Conservation (phyloP, 192 early-diverging fungal species). For the Coemansia sp. region DNA sequence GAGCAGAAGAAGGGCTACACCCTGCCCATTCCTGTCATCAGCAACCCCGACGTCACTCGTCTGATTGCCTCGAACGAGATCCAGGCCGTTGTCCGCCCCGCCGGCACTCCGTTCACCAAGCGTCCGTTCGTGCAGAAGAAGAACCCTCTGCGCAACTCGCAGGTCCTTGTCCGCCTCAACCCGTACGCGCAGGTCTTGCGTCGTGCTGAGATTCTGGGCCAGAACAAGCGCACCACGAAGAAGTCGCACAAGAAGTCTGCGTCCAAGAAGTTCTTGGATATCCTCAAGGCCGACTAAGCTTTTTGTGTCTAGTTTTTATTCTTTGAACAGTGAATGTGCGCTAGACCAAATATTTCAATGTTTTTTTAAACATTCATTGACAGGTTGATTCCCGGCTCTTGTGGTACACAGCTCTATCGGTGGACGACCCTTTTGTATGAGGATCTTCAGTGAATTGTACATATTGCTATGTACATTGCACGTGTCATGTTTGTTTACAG, state of each 20-base stretch:
- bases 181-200: slow-evolving; percentile 91
- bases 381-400: too few species aligned
- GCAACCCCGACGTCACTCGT: slow-evolving; percentile 93
- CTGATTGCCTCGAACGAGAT: slow-evolving; percentile 97
- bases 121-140: slow-evolving; percentile 97
- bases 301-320: neutral
- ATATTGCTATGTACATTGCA: too few species aligned
- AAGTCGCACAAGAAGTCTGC: slow-evolving; percentile 59
- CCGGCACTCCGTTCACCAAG: slow-evolving; percentile 75
- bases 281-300: slow-evolving; percentile 54
- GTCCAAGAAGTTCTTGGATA: slow-evolving; percentile 51
- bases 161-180: slow-evolving; percentile 92
- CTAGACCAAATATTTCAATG: too few species aligned
- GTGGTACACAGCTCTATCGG: too few species aligned
- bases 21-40: slow-evolving; percentile 82
- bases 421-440: too few species aligned
- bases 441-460: too few species aligned
- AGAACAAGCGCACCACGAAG: slow-evolving; percentile 60
- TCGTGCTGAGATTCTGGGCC: slow-evolving; percentile 67
- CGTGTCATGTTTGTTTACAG: too few species aligned
- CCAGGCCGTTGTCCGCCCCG: slow-evolving; percentile 88
- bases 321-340: neutral
- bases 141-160: slow-evolving; percentile 94
- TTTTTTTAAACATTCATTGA: too few species aligned
- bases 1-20: slow-evolving; percentile 89